Evolutionary conservation across 83 land plant genomes (phyloP), one percentile per base, ranked within the genome.

Genomic region (Picea engelmannii): DNA sequence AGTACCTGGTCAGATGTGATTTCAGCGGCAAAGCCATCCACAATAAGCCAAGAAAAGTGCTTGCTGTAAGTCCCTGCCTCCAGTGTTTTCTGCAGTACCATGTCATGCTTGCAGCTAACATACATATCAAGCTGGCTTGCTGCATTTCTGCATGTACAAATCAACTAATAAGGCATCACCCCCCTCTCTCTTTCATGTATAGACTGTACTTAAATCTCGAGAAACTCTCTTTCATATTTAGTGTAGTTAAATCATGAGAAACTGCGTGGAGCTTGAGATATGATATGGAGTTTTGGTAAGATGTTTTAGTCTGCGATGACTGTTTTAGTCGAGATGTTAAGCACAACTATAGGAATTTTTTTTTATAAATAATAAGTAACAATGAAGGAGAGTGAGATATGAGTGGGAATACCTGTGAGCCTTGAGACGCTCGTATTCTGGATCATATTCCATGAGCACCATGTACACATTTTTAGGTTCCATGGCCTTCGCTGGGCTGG

Each of bases 401-500:
- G 49, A n/a, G 25, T 5, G 18, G 17, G 23, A 64, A 61, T n/a
- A 91, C 93, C 83, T 40, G 64, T 88, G 80, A 38, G 86, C 81
- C 60, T 68, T 78, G 69, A 91, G 93, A 16, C 93, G 83, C 81
- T 91, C 84, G 40, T 91, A 91, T 18, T 84, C 84, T 13, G 90
- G 85, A 83, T 91, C 93, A 76, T 67, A 88, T 62, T 88, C 88
- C 93, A 91, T 84, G 89, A 91, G 86, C 74, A 91, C 93, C 62
- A 88, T 88, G 71, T 86, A 84, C 58, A 91, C 93, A 64, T 83
- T 86, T 69, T 86, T 83, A 2, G 80, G 44, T 71, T 90, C 90
- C 70, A 23, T 27, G 25, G 70, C 70, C 6, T 23, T 24, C 5
- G 7, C 2, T 67, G 24, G 24, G 60, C 60, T 58, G 17, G 5